phyloP scores from a whole-genome alignment of 352 stramenopile genomes.

The Pythium brachiatum region DNA sequence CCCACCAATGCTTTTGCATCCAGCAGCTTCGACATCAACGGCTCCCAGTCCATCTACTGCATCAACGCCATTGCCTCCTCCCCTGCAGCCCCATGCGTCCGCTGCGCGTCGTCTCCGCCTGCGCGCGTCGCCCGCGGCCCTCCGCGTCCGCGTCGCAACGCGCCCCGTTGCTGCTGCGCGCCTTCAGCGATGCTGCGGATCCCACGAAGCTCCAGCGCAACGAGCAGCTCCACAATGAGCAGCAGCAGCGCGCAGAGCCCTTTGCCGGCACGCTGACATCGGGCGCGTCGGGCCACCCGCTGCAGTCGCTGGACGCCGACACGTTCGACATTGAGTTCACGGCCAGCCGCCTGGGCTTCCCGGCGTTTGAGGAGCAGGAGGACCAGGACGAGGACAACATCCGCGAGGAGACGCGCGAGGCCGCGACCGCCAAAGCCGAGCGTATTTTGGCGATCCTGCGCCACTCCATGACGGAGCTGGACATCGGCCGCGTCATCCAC shows the following conservation, averaged over 20 bases:
- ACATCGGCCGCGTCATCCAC: slow-evolving; percentile 80
- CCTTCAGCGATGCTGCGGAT: slow-evolving; percentile 40
- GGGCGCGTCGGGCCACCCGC: slow-evolving; percentile 26
- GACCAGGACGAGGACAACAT: slow-evolving; percentile 39
- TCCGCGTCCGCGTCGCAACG: too few relatives aligned
- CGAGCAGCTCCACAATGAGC: slow-evolving; percentile 4
- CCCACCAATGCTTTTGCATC: slow-evolving; percentile 30
- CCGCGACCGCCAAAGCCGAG: slow-evolving; percentile 72
- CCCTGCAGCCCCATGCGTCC: neutral
- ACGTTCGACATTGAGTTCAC: slow-evolving; percentile 64
- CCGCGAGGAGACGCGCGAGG: slow-evolving; percentile 65
- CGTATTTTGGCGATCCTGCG: slow-evolving; percentile 73
- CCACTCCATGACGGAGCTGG: slow-evolving; percentile 81
- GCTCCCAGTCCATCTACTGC: neutral
- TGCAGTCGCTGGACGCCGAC: slow-evolving; percentile 21
- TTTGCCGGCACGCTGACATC: slow-evolving; percentile 24
- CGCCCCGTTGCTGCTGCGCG: slow-evolving; percentile 38
- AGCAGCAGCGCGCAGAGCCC: too few relatives aligned
- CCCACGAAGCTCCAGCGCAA: slow-evolving; percentile 6
- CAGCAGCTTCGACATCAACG: slow-evolving; percentile 18
- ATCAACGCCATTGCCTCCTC: neutral
- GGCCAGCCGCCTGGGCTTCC: slow-evolving; percentile 71
- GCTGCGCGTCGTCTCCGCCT: slow-evolving; percentile 12
- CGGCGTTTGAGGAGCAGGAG: slow-evolving; percentile 43
- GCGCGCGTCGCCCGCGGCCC: slow-evolving; percentile 5